Evolutionary conservation across 495 filamentous ascomycete species (phyloP), one percentile per base, ranked within the genome.

Genomic region (Aspergillus cavernicola): DNA sequence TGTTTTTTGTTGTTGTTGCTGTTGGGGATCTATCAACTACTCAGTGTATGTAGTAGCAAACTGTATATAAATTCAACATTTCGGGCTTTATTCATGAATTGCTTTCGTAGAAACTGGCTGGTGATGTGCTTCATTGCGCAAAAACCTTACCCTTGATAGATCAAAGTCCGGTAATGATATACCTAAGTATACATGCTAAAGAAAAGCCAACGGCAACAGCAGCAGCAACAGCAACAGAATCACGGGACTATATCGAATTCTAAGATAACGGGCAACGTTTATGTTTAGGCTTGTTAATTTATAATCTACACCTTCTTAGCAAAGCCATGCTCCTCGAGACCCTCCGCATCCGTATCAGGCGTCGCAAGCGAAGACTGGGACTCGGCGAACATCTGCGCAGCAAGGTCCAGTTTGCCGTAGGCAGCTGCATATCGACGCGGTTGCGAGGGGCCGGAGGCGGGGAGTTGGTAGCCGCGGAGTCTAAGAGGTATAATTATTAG

Each of bases 381-480:
- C 19, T 84, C 81, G 26, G 70, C 67, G n/a, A 75, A 62, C 40
- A 75, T 73, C 59, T 80, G 68, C 31, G 69, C 66, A 4, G 65
- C 67, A 53, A 80, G 75, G 50, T 83, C 73, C 8, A 86, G 66
- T 41, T 69, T 67, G 5, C 72, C 79, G 71, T 85, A 96, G 0
- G 82, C 80, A 6, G 80, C 75, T 8, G 79, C 75, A 61, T 92
- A 91, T 59, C 84, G 86, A 67, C 79, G 86, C 19, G 72, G 66
- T 52, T 86, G 82, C 10, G 78, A 75, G n/a, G 74, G 67, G n/a
- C 83, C 75, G 18, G 83, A 79, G 43, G 83, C 77, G 62, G 87
- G 88, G 54, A 85, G 85, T 59, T 95, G 88, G 57, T 97, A 95
- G 19, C 92, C 92, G 58, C 92, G 81, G 35, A 91, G 74, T 55